Conservation (phyloP, 257 asterid genomes). For the Vinca minor region DNA sequence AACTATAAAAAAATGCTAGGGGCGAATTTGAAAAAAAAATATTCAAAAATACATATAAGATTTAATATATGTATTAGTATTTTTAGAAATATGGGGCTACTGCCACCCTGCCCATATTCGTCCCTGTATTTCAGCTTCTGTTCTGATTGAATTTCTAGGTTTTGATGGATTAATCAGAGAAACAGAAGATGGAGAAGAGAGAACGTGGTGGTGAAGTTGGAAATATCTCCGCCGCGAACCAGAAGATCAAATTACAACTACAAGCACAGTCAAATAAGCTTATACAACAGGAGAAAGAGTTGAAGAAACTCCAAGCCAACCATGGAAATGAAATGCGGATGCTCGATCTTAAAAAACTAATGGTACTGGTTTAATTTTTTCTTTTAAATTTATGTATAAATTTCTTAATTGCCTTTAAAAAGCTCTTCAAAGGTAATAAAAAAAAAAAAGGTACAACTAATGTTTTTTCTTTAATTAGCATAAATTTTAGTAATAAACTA, state of each 20-base stretch:
- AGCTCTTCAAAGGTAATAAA: neutral
- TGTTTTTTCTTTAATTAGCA: neutral
- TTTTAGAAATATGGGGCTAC: no score
- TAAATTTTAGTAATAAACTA: neutral
- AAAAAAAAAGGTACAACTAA: no score
- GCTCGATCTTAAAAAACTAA: slow-evolving; percentile 28
- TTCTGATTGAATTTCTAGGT: neutral
- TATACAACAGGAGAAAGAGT: slow-evolving; percentile 21
- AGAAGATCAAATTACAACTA: slow-evolving; percentile 22
- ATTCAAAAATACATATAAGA: no score
- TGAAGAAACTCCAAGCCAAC: slow-evolving; percentile 41
- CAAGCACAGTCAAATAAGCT: slow-evolving; percentile 27
- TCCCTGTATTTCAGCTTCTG: neutral
- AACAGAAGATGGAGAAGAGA: slow-evolving; percentile 23
- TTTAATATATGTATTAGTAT: no score
- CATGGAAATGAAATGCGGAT: slow-evolving; percentile 25
- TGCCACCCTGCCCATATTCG: no score
- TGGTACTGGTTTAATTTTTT: slow-evolving; percentile 21
- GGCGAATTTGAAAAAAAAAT: no score
- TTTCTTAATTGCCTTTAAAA: neutral
- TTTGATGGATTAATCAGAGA: slow-evolving; percentile 1
- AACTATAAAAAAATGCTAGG: no score
- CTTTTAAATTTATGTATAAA: no score
- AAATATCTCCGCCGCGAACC: slow-evolving; percentile 23
- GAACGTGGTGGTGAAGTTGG: slow-evolving; percentile 20